phyloP scores from a whole-genome alignment of 2,329 filamentous ascomycete genomes.

The Stagonosporopsis rhizophila region DNA sequence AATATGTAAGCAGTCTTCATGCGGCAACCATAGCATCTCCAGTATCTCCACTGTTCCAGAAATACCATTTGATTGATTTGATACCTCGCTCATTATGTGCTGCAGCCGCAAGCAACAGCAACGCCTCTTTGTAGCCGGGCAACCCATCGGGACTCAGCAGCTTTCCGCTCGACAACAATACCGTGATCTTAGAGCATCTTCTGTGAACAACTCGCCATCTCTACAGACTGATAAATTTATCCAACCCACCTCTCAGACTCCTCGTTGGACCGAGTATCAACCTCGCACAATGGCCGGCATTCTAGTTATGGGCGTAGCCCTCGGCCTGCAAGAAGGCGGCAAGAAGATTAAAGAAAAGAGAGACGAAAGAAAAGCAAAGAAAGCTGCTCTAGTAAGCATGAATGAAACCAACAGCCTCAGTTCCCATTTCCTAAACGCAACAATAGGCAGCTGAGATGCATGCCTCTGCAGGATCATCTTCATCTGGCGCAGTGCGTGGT shows the following conservation, averaged over 20 bases:
- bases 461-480: slow-evolving; percentile 13
- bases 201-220: not conserved
- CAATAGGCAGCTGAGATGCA: slow-evolving; percentile 20
- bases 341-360: slow-evolving; percentile 34
- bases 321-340: slow-evolving; percentile 29
- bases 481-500: slow-evolving; percentile 5
- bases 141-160: not conserved
- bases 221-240: not conserved
- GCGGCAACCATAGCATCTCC: not conserved
- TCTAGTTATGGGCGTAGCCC: slow-evolving; percentile 27
- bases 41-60: not conserved
- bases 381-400: slow-evolving; percentile 26
- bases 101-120: slow-evolving; percentile 8
- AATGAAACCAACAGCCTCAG: not conserved
- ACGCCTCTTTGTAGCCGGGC: not conserved
- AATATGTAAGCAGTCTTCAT: slow-evolving; percentile 8
- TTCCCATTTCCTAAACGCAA: not conserved
- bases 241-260: not conserved
- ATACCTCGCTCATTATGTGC: slow-evolving; percentile 4
- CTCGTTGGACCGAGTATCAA: slow-evolving; percentile 13
- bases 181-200: slow-evolving; percentile 3
- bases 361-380: slow-evolving; percentile 34
- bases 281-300: slow-evolving; percentile 30
- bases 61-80: too few relatives aligned
- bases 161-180: slow-evolving; percentile 8